Percentiles rank a stretch among this genome's conserved stretches.
Conservation (phyloP, 139 green algal genomes). For the Chlorella sp. region DNA sequence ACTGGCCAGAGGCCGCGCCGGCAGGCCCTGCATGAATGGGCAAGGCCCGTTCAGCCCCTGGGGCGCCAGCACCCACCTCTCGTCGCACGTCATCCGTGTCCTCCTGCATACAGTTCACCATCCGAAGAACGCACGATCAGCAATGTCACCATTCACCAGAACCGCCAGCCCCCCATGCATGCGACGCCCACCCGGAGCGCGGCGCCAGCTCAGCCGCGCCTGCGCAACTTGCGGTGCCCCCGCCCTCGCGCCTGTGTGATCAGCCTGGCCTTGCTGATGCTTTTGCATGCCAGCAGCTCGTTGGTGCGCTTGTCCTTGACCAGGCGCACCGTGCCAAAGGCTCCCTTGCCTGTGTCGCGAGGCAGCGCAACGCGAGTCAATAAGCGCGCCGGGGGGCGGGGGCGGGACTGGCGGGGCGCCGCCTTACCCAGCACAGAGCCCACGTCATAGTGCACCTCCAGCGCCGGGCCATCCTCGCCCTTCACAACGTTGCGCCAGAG, state of each 20-base stretch:
- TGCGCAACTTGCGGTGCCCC: background rate
- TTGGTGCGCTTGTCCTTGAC: slow-evolving; percentile 45
- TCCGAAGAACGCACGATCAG: no score
- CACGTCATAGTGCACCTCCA: slow-evolving; percentile 22
- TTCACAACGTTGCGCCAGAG: no score
- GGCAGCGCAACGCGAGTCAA: background rate
- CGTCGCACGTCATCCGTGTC: slow-evolving; percentile 93
- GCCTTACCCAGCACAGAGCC: slow-evolving; percentile 21
- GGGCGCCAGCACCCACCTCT: slow-evolving; percentile 69
- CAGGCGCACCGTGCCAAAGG: slow-evolving; percentile 51
- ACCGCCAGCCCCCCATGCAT: no score
- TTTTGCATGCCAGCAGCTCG: slow-evolving; percentile 83
- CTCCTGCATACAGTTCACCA: slow-evolving; percentile 43
- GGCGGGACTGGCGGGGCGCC: no score
- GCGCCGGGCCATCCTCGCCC: no score
- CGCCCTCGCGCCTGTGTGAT: slow-evolving; percentile 21
- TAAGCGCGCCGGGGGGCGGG: background rate
- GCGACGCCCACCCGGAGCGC: no score
- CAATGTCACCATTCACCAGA: no score
- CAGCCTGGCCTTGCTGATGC: slow-evolving; percentile 95
- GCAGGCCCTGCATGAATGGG: no score
- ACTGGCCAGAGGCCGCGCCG: no score
- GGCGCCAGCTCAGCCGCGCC: no score
- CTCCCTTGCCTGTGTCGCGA: slow-evolving; percentile 34
- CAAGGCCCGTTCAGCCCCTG: no score